Conservation (phyloP, 805 yeast genomes). For the Kuraishia capsulata region DNA sequence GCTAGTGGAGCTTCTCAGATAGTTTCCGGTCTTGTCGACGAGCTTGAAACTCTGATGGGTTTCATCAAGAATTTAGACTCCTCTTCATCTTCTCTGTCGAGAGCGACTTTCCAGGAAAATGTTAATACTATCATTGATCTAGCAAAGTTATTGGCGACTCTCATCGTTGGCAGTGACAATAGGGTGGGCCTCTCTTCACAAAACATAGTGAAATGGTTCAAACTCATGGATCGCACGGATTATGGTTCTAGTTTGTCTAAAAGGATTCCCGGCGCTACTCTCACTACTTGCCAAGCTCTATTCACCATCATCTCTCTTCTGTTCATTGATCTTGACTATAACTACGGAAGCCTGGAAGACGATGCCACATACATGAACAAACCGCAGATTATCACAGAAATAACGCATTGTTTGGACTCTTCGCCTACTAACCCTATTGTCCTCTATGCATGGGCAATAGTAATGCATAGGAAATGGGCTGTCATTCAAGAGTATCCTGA, state of each 20-base stretch:
- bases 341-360: slow-evolving; percentile 30
- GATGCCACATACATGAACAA: slow-evolving; percentile 31
- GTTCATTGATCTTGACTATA: slow-evolving; percentile 47
- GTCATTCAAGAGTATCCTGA: slow-evolving; percentile 30
- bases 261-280: neutral
- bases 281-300: slow-evolving; percentile 20
- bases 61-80: neutral
- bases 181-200: slow-evolving; percentile 16
- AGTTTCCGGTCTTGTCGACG: neutral
- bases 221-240: slow-evolving; percentile 29
- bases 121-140: slow-evolving; percentile 6
- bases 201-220: slow-evolving; percentile 43
- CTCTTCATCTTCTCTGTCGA: neutral
- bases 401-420: slow-evolving; percentile 29
- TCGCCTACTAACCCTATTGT: slow-evolving; percentile 37
- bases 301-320: slow-evolving; percentile 39
- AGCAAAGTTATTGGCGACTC: slow-evolving; percentile 12
- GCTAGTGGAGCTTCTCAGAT: neutral
- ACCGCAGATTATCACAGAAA: slow-evolving; percentile 23
- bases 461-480: slow-evolving; percentile 42
- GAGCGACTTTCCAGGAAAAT: neutral
- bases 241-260: slow-evolving; percentile 12
- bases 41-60: neutral
- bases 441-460: slow-evolving; percentile 59
- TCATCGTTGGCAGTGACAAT: slow-evolving; percentile 14